Evolutionary conservation across 2,329 filamentous ascomycete species (phyloP), one percentile per base, ranked within the genome.

Genomic region (Aspergillus sp.): DNA sequence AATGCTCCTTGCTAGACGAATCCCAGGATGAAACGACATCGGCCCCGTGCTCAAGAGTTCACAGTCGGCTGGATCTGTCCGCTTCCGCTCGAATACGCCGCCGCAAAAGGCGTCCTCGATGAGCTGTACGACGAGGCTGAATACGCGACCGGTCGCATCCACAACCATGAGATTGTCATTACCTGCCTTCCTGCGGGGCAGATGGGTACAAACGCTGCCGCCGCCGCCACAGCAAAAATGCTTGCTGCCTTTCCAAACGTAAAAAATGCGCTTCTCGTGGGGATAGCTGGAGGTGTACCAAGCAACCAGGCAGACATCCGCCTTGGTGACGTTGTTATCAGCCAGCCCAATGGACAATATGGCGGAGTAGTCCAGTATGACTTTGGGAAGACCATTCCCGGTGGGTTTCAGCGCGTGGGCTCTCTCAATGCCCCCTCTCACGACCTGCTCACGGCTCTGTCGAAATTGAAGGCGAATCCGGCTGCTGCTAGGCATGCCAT

Each of bases 341-440:
- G 51, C 3, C 51, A 53, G 27, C 30, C 51, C 1, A 42, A 24
- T 15, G 40, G 41, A 27, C 17, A 45, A 27, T 51, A 51, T 8
- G 52, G 34, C 3, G 52, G 54, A 4, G 50, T 60, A 3, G 34
- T 60, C 4, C 58, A 54, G n/a, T 54, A 57, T 41, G 49, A 59
- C 22, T 59, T 34, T 52, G 57, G 57, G 5, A 59, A 59, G 46
- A 50, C 34, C 2, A 7, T 59, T 12, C 40, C n/a, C 8, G 47
- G 30, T n/a, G 40, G 52, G 6, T 51, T 55, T 20, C 46, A 55
- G 42, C 41, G 34, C 0, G 44, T 30, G 1, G 47, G 57, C 3
- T 47, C n/a, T n/a, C 22, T 51, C 33, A 55, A 59, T 6, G 11
- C 15, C 9, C 40, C 56, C 5, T 49, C 51, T 1, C 30, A 22